Evolutionary conservation across 208 protist genomes (phyloP), one percentile per base, ranked within the genome.

Genomic region (Leishmania major): DNA sequence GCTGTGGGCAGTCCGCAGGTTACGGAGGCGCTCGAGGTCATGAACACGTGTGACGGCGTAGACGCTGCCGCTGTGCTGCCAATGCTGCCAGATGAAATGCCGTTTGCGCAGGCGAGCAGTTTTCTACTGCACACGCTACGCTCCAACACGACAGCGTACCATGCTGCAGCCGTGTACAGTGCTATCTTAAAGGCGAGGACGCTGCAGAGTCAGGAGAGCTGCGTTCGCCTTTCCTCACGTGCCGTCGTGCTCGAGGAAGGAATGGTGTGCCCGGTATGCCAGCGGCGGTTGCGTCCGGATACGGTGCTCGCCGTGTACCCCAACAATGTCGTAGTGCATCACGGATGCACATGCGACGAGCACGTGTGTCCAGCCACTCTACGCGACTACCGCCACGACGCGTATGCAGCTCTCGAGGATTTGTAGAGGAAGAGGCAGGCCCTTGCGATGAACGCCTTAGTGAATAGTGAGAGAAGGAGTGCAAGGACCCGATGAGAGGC

Each of bases 261-360:
- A 28, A 89, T 75, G 57, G 80, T 84, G 62, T 97, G 94, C 77
- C 89, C 85, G 0, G 91, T 93, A 8, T 97, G 94, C 70, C 75
- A 81, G 37, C 93, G 92, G 40, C 78, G 82, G 69, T 37, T 97
- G 3, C 87, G 89, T 3, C 87, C 91, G 0, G 91, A 92, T 19
- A 89, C 81, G n/a, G 84, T 90, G 35, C 84, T 97, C 85, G 78
- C 87, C 25, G 83, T 87, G 4, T 97, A 90, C 78, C 94, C 94
- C 4, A 92, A 94, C 77, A 84, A 87, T 55, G 84, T 92, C 19
- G 37, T 97, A 57, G 88, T 90, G 43, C 94, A 97, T 81, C 87
- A 94, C 37, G 87, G 82, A 15, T 97, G 94, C 76, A 80, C 89
- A 60, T 76, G 62, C 1, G 88, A 95, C 43, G 85, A 91, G 28